Evolutionary conservation across 106 monocot genomes (phyloP).

Genomic region (Dendrobium officinale): DNA sequence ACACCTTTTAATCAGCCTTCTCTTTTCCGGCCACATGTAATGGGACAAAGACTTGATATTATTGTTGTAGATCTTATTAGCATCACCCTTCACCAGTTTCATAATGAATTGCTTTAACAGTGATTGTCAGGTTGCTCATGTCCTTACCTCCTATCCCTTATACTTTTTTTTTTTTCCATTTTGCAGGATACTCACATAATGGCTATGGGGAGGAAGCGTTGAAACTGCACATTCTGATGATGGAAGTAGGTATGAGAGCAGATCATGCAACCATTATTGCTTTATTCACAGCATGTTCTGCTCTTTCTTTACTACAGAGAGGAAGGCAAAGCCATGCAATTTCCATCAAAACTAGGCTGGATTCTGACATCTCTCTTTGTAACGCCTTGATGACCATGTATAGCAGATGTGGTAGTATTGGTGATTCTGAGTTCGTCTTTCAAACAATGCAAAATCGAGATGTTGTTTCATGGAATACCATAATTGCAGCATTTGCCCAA

Average conservation of each 20-base stretch:
- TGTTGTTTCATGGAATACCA: constrained; percentile 69
- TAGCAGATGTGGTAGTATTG: constrained; percentile 71
- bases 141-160: too few species aligned
- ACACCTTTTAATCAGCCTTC: too few species aligned
- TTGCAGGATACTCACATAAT: constrained; percentile 75
- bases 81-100: background rate
- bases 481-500: constrained; percentile 74
- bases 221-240: constrained; percentile 50
- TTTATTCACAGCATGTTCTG: constrained; percentile 57
- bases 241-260: constrained; percentile 36
- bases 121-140: too few species aligned
- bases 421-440: constrained; percentile 44
- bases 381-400: constrained; percentile 90
- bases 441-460: constrained; percentile 19
- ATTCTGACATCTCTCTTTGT: constrained; percentile 34
- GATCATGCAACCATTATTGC: constrained; percentile 72
- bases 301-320: constrained; percentile 49
- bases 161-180: background rate
- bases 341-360: constrained; percentile 43
- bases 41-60: too few species aligned
- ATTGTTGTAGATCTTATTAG: background rate
- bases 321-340: constrained; percentile 67
- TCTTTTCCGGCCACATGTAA: too few species aligned
- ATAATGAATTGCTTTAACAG: too few species aligned
- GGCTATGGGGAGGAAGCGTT: constrained; percentile 51